Base-by-base conservation (phyloP, 2,329 filamentous ascomycete genomes). In the Paradendryphiella salina region DNA sequence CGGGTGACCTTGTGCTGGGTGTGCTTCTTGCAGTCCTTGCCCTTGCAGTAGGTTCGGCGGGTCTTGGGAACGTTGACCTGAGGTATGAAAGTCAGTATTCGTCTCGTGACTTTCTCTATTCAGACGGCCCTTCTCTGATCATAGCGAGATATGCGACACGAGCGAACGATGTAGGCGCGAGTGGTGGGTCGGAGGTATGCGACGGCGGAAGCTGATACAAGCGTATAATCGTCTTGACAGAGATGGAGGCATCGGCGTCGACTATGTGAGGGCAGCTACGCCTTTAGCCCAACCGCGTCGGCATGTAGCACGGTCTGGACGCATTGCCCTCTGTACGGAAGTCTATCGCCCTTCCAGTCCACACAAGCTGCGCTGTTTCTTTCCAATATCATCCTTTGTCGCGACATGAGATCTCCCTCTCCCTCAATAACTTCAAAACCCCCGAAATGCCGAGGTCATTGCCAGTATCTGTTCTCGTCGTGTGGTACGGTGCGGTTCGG, bases 61-160 rank as follows among this genome's bases (percentile, higher is more conserved):
- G 91, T 96, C 85, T 96, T 96, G 76, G 92, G 91, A 83, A 96
- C 89, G 89, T 96, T 96, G 84, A 96, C 91, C 92, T 93, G 68
- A 44, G 37, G 38, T 31, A 26, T 38, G 6, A 44, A 41, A 38
- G 57, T 66, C 54, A 67, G 66, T 56, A 35, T 36, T 50, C 52
- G 39, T 45, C 41, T 31, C 20, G 5, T 14, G 13, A 23, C 42
- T 18, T 36, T 23, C 21, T 8, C 20, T 31, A n/a, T 44, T 34
- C 18, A 33, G 21, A 29, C 42, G 18, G 8, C 32, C 18, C 31
- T 35, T 34, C 23, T 9, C 17, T 3, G 17, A 14, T 39, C 14
- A 31, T 26, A 33, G 33, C 29, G 18, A 33, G 17, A n/a, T 23
- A 26, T 55, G 48, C 42, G 50, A 53, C 44, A 52, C 41, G 31